These are phyloP conservation scores for Stephania japonica DNA, from an alignment of 164 flowering plant species.

Conservation along the genomic window DNA sequence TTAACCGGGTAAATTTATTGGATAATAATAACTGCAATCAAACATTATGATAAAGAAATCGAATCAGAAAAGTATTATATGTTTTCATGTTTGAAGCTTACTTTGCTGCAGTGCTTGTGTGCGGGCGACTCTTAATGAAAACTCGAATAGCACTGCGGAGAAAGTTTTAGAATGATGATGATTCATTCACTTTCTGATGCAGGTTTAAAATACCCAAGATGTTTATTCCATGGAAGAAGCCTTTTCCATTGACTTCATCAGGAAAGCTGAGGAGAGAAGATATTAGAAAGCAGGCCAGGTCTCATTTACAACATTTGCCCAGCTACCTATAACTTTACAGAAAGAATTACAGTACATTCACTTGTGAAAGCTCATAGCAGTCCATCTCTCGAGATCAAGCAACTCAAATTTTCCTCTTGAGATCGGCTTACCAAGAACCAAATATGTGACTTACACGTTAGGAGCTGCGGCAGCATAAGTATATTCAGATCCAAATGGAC, in stretches of 20 bases:
- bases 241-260: constrained; percentile 65
- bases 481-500: neutral
- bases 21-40: neutral
- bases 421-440: neutral
- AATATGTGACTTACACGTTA: neutral
- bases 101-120: too few relatives aligned
- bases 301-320: constrained; percentile 22
- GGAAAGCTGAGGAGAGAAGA: constrained; percentile 66
- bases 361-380: neutral
- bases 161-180: neutral
- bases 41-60: neutral
- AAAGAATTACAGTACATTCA: neutral
- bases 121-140: neutral
- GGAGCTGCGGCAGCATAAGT: neutral
- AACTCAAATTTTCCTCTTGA: neutral
- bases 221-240: constrained; percentile 52
- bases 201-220: constrained; percentile 77
- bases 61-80: neutral
- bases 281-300: constrained; percentile 39
- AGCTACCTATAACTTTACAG: constrained; percentile 37
- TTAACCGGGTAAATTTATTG: constrained; percentile 49
- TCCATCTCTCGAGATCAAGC: neutral
- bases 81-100: neutral
- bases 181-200: constrained; percentile 15
- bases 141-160: neutral